Evolutionary conservation across 768 basidiomycete species (phyloP), one percentile per base, ranked within the genome.

Genomic region (Hypholoma sublateritium): DNA sequence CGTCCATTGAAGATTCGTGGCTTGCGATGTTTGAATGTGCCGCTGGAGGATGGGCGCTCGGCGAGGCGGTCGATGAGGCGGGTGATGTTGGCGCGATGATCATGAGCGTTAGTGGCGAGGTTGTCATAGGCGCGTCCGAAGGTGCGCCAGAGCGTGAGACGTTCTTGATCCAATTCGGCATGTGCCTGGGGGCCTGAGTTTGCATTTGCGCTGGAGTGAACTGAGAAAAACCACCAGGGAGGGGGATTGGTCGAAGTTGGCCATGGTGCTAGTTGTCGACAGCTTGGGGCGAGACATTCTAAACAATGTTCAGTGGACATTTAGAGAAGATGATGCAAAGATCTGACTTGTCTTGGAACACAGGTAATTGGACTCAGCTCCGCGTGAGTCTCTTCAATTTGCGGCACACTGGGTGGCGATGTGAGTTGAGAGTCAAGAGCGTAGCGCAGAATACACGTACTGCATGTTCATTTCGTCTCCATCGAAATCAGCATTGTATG

Each of bases 401-500:
- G 97, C 22, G 97, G 97, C 37, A 99, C 88, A 70, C 95, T 97
- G 65, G 35, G 50, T 57, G 43, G 32, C 54, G 53, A 62, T 46
- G 45, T 57, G 44, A 62, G 19, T n/a, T 19, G 35, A 17, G 39
- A 47, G 12, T 12, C 32, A 41, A n/a, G 28, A n/a, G 16, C 49
- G 24, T 1, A 32, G 53, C n/a, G 25, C 25, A 4, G 25, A 4
- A 28, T 3, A 28, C 7, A 87, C 92, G 48, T 83, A 96, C 94
- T 98, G 97, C 90, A 98, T 92, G 76, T 99, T 98, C 97, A 98
- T 99, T 72, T 99, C 97, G 67, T 98, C 97, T 63, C 96, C 97
- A 68, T 98, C 97, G 74, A 98, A 99, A 76, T 99, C 97, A 69
- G 97, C 97, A 67, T 99, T 98, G 75, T 99, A 98, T 0, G 97